Conservation (phyloP, 371 early-diverging fungal genomes). For the Syncephalastrum racemosum region DNA sequence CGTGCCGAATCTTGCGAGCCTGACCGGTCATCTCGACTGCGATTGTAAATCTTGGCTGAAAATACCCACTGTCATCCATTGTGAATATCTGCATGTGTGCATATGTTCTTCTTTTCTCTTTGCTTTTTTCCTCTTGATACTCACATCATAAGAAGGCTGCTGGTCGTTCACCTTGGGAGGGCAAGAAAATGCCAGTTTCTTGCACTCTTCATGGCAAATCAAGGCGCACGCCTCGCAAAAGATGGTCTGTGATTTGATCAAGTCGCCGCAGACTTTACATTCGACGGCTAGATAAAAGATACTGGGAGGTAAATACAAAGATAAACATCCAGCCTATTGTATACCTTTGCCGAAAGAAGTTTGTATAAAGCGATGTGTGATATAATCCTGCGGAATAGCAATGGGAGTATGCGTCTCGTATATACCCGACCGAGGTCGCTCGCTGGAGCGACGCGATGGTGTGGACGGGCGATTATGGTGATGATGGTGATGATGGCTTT, state of each 20-base stretch:
- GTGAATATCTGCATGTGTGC: background rate
- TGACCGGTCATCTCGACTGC: conserved; percentile 5
- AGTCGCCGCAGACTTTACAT: conserved; percentile 46
- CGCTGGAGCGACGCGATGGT: background rate
- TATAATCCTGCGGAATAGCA: conserved; percentile 16
- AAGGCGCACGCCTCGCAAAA: conserved; percentile 50
- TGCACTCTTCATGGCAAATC: conserved; percentile 43
- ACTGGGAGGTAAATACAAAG: background rate
- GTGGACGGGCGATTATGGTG: background rate
- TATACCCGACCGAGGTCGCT: background rate
- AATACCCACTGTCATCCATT: conserved; percentile 26
- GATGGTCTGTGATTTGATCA: conserved; percentile 23
- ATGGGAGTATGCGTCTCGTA: background rate
- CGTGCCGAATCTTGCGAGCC: conserved; percentile 5
- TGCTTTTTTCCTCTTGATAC: background rate
- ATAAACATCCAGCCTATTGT: background rate
- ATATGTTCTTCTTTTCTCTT: background rate
- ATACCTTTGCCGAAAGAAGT: conserved; percentile 43
- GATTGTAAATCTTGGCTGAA: conserved; percentile 25
- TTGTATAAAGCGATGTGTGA: conserved; percentile 38
- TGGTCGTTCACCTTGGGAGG: conserved; percentile 48
- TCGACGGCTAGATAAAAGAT: conserved; percentile 26
- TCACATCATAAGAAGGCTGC: conserved; percentile 47
- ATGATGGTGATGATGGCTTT: background rate
- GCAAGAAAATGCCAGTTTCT: conserved; percentile 39